These are phyloP conservation scores for Fraxinus floribunda DNA, from an alignment of 305 asterid genomes.

Conservation along the genomic window DNA sequence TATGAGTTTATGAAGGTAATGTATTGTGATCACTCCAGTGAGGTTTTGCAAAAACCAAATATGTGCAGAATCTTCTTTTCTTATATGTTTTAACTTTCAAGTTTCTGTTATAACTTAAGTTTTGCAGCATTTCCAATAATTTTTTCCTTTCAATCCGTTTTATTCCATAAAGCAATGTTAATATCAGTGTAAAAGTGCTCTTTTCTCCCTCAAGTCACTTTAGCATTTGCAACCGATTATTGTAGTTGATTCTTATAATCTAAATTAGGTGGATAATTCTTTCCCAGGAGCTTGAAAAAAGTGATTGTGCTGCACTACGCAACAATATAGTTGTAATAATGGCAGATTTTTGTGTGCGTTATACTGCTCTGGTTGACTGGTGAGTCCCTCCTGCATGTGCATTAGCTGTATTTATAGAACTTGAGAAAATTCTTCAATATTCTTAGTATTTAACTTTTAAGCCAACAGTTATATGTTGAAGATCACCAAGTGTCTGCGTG, in stretches of 20 bases:
- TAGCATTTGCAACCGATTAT: background rate
- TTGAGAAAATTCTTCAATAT: constrained; percentile 16
- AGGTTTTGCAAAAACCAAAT: background rate
- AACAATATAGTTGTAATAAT: constrained; percentile 82
- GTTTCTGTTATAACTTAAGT: background rate
- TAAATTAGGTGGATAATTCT: background rate
- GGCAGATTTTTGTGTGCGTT: constrained; percentile 94
- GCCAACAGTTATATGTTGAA: constrained; percentile 71
- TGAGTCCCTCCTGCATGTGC: constrained; percentile 31
- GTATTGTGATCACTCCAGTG: background rate
- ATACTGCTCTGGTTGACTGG: constrained; percentile 96
- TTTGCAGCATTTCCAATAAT: background rate
- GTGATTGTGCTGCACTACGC: constrained; percentile 81
- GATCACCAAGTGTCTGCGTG: constrained; percentile 85
- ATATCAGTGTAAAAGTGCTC: background rate
- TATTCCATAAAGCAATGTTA: background rate
- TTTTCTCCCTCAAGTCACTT: background rate
- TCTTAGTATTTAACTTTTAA: constrained; percentile 12
- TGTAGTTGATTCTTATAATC: background rate
- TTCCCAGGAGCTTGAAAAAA: constrained; percentile 82
- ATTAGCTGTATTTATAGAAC: background rate
- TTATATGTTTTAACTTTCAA: background rate
- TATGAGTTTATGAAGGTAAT: background rate
- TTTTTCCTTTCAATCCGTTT: background rate
- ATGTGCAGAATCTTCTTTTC: constrained; percentile 7